phyloP scores from a whole-genome alignment of 1,139 yeast genomes.

The Hyphopichia burtonii region DNA sequence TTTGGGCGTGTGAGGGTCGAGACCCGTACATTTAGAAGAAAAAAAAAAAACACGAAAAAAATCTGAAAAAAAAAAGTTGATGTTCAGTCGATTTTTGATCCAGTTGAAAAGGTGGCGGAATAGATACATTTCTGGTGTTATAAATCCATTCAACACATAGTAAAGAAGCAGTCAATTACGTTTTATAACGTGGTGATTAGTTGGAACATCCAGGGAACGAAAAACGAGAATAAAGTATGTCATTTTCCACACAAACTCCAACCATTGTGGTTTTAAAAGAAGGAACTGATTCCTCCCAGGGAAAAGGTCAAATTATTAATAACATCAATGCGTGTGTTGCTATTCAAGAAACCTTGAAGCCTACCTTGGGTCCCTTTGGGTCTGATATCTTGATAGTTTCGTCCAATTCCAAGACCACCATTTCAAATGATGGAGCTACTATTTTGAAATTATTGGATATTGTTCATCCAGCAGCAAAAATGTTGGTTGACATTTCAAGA shows the following conservation, averaged over 20 bases:
- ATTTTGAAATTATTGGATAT: slow-evolving; percentile 88
- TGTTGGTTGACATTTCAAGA: slow-evolving; percentile 90
- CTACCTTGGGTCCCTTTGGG: slow-evolving; percentile 96
- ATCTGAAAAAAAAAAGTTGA: background rate
- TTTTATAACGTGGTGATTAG: background rate
- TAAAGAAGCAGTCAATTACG: background rate
- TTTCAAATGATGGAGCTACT: slow-evolving; percentile 98
- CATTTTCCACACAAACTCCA: slow-evolving; percentile 89
- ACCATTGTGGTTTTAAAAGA: slow-evolving; percentile 96
- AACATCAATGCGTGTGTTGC: slow-evolving; percentile 97
- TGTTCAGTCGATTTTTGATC: slow-evolving; percentile 2
- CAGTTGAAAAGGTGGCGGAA: slow-evolving; percentile 4
- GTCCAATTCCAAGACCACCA: slow-evolving; percentile 82
- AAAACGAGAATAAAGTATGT: slow-evolving; percentile 45
- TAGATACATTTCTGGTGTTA: background rate
- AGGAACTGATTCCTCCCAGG: slow-evolving; percentile 97
- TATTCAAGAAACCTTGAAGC: slow-evolving; percentile 90
- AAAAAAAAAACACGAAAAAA: background rate
- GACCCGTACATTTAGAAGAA: background rate
- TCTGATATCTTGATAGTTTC: slow-evolving; percentile 90
- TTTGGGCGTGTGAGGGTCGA: background rate
- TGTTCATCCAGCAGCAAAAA: slow-evolving; percentile 97
- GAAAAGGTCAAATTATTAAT: slow-evolving; percentile 90
- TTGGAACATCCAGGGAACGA: background rate
- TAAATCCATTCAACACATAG: background rate